Evolutionary conservation across 352 stramenopile genomes (phyloP).

Genomic region (Phytopythium ostracodes): DNA sequence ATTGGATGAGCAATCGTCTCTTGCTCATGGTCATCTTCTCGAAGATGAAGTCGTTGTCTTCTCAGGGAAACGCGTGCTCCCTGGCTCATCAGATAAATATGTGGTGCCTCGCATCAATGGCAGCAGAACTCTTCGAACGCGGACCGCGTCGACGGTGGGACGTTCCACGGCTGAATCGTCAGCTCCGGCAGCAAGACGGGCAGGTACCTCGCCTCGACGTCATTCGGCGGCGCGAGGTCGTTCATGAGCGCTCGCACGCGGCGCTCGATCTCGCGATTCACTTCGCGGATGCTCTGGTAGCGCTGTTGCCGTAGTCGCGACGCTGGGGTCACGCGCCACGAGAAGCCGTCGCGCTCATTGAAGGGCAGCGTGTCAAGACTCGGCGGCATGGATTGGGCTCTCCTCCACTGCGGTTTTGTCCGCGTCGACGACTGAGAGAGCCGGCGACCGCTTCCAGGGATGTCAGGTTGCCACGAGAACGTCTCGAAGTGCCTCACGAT

Average conservation of each 20-base stretch:
- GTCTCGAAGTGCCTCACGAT: constrained; percentile 1
- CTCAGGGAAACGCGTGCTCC: not conserved
- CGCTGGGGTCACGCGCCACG: not conserved
- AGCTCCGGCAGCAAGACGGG: not conserved
- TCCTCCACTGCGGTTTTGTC: not conserved
- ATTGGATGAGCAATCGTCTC: not conserved
- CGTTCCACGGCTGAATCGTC: not conserved
- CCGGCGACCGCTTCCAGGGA: not conserved
- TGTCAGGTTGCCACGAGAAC: not conserved
- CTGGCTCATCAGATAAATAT: not conserved
- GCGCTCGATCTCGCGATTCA: not conserved
- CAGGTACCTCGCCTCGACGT: not conserved
- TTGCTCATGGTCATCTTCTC: not conserved
- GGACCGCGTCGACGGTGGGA: not conserved
- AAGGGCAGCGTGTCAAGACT: not conserved
- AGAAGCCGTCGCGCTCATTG: not conserved
- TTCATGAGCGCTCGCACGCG: constrained; percentile 2
- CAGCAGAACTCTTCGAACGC: constrained; percentile 3
- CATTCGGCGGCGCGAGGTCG: not conserved
- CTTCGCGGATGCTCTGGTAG: not conserved
- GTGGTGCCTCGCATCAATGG: not conserved
- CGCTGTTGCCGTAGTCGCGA: not conserved
- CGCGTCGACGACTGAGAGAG: not conserved
- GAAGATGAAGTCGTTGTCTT: not conserved
- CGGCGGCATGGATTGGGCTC: not conserved